These are phyloP conservation scores for Neckera pumila DNA, from an alignment of 225 moss, liverwort and hornwort genomes.

Conservation along the genomic window DNA sequence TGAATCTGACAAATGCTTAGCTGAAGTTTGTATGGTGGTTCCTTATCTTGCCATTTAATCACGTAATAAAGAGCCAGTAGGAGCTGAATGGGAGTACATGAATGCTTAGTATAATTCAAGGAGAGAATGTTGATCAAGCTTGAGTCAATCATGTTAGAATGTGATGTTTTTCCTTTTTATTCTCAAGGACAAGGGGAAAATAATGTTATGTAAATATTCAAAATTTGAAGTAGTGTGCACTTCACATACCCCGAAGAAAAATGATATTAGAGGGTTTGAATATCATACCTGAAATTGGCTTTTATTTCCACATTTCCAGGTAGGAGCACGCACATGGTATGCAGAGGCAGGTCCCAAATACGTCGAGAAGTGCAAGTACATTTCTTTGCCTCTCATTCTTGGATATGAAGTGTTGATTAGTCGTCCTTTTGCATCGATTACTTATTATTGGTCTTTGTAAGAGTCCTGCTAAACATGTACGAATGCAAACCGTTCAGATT, in stretches of 20 bases:
- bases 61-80: background rate
- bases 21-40: background rate
- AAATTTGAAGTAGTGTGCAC: background rate
- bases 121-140: background rate
- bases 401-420: background rate
- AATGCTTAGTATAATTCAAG: background rate
- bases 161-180: background rate
- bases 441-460: background rate
- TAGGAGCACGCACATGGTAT: constrained; percentile 80
- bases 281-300: background rate
- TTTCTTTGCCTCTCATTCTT: background rate
- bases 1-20: background rate
- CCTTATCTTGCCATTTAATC: background rate
- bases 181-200: background rate
- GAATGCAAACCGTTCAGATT: background rate
- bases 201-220: background rate
- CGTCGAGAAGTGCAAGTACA: constrained; percentile 61
- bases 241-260: background rate
- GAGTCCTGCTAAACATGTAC: background rate
- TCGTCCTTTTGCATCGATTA: background rate
- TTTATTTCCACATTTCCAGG: constrained; percentile 10
- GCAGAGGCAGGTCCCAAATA: constrained; percentile 57
- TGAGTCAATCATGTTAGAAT: background rate
- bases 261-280: background rate
- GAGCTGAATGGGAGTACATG: background rate